Conservation (phyloP, 148 eudicot genomes). For the Oxyria digyna region DNA sequence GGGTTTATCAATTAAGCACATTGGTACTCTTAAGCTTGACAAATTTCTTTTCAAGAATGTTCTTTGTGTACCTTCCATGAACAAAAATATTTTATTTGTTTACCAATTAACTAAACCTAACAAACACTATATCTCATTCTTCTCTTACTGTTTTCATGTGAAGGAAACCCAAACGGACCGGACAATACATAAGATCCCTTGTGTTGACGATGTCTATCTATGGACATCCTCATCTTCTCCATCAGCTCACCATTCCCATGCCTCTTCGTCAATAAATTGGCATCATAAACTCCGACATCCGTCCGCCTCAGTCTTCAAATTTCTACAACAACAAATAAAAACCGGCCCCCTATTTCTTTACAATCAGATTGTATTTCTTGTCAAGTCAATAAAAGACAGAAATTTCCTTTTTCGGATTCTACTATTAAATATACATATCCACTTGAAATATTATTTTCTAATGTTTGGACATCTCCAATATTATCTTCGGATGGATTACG, state of each 20-base stretch:
- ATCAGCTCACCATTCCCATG: neutral
- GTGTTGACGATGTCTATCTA: neutral
- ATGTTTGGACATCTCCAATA: neutral
- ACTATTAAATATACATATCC: neutral
- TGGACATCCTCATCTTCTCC: neutral
- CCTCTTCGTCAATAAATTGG: neutral
- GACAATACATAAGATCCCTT: neutral
- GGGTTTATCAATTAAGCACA: neutral
- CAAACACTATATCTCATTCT: neutral
- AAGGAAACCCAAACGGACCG: neutral
- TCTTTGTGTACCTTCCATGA: neutral
- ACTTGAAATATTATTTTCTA: neutral
- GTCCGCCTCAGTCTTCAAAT: neutral
- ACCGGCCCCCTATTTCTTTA: neutral
- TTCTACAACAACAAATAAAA: neutral
- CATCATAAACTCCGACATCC: neutral
- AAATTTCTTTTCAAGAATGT: too few relatives aligned
- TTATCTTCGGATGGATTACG: neutral
- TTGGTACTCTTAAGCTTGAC: neutral
- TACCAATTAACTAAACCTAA: neutral
- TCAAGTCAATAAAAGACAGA: neutral
- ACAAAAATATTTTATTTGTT: neutral
- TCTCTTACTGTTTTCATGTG: neutral
- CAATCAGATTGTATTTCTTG: too few relatives aligned
- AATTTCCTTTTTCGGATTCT: neutral